These are phyloP conservation scores for Starmerella riodocensis DNA, from an alignment of 805 yeast genomes.

Conservation along the genomic window DNA sequence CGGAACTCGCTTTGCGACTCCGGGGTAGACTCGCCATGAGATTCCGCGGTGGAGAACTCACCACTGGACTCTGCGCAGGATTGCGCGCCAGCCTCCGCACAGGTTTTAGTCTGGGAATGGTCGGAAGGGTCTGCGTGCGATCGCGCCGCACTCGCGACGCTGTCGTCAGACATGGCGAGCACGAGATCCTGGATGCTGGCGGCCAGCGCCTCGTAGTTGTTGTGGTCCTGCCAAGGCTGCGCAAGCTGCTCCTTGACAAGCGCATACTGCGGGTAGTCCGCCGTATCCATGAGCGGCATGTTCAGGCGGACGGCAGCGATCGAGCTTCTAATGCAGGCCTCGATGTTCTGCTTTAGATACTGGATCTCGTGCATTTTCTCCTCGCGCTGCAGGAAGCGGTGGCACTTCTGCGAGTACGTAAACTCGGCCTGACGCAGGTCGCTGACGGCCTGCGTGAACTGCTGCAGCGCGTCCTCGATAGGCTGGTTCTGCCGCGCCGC, in stretches of 20 bases:
- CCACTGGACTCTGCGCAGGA: too few species aligned
- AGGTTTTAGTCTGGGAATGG: too few species aligned
- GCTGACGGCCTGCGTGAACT: constrained; percentile 5
- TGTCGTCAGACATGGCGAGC: too few species aligned
- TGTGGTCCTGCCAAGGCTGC: not conserved
- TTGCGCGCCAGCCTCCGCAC: too few species aligned
- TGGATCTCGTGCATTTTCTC: constrained; percentile 7
- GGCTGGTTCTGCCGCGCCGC: not conserved
- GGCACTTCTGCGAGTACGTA: constrained; percentile 4
- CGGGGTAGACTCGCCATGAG: too few species aligned
- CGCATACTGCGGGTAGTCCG: not conserved
- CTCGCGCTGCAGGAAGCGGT: constrained; percentile 2
- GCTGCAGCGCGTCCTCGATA: constrained; percentile 1
- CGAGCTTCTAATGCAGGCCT: constrained; percentile 10
- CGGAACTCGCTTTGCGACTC: too few species aligned
- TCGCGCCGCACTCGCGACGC: too few species aligned
- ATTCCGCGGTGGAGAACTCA: too few species aligned
- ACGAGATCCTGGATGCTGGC: not conserved
- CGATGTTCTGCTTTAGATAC: constrained; percentile 12
- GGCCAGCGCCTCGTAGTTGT: not conserved
- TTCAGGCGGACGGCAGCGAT: not conserved
- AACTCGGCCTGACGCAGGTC: constrained; percentile 6
- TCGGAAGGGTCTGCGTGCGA: too few species aligned
- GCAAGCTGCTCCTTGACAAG: not conserved
- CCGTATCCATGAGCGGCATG: not conserved